Evolutionary conservation across 352 stramenopile genomes (phyloP).

Genomic region (Blastocystis sp.): DNA sequence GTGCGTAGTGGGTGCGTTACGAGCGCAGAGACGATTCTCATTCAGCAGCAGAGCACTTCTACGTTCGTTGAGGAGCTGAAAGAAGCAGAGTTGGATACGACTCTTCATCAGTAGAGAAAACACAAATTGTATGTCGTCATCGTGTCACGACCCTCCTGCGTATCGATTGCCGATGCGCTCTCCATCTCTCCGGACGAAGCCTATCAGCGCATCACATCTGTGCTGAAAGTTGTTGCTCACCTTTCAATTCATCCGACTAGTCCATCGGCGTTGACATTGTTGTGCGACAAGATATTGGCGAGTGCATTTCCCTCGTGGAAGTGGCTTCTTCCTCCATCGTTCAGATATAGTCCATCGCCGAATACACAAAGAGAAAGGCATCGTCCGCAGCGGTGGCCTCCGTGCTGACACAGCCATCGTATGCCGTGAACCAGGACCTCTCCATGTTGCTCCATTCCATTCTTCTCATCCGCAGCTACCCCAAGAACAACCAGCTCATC

Average conservation of each 20-base stretch:
- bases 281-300: conserved; percentile 45
- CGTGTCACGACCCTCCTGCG: conserved; percentile 48
- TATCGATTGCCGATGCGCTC: conserved; percentile 17
- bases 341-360: conserved; percentile 2
- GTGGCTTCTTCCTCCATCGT: neutral
- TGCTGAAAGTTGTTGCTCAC: neutral
- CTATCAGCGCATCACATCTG: conserved; percentile 4
- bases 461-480: conserved; percentile 10
- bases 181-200: neutral
- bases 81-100: neutral
- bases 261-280: conserved; percentile 48
- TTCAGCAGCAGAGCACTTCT: conserved; percentile 56
- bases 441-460: neutral
- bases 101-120: neutral
- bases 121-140: conserved; percentile 29
- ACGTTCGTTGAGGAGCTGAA: conserved; percentile 51
- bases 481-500: conserved; percentile 26
- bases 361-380: neutral
- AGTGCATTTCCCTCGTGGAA: conserved; percentile 32
- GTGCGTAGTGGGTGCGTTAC: conserved; percentile 56
- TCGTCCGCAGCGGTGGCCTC: neutral
- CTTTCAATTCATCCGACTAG: neutral
- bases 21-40: conserved; percentile 56
- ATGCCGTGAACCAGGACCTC: conserved; percentile 7
- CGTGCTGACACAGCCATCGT: conserved; percentile 17